Conservation (phyloP, 192 early-diverging fungal genomes). For the Entrophospora sp. region DNA sequence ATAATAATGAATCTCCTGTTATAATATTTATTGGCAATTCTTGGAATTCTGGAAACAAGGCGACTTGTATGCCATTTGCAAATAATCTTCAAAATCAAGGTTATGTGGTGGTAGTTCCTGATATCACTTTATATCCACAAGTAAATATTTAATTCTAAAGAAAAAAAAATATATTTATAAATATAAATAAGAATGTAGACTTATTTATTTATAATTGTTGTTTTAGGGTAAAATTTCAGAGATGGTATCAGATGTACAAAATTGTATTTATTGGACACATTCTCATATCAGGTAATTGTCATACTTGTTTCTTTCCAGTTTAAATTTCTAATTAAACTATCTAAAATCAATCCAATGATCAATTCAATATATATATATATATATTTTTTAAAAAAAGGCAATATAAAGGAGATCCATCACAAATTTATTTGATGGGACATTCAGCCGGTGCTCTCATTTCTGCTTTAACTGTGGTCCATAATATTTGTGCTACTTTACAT, state of each 20-base stretch:
- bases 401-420: slow-evolving; percentile 30
- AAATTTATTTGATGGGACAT: slow-evolving; percentile 36
- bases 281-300: slow-evolving; percentile 17
- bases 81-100: slow-evolving; percentile 39
- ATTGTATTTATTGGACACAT: slow-evolving; percentile 28
- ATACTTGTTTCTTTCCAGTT: not conserved
- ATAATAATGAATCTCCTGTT: not conserved
- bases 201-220: not conserved
- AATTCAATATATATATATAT: too few species aligned
- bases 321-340: not conserved
- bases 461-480: slow-evolving; percentile 33
- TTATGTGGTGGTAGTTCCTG: slow-evolving; percentile 35
- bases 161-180: too few species aligned
- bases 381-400: slow-evolving; percentile 7
- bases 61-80: slow-evolving; percentile 36
- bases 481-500: slow-evolving; percentile 26
- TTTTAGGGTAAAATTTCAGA: slow-evolving; percentile 30
- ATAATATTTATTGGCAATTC: slow-evolving; percentile 19
- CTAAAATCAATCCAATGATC: too few species aligned
- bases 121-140: slow-evolving; percentile 34
- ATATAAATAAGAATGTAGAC: not conserved
- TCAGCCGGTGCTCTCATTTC: slow-evolving; percentile 30
- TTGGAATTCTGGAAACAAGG: slow-evolving; percentile 26
- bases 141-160: slow-evolving; percentile 1
- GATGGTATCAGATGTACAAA: slow-evolving; percentile 36